These are phyloP conservation scores for Penicillium sp. DNA, from an alignment of 2,329 filamentous ascomycete genomes.

Conservation along the genomic window DNA sequence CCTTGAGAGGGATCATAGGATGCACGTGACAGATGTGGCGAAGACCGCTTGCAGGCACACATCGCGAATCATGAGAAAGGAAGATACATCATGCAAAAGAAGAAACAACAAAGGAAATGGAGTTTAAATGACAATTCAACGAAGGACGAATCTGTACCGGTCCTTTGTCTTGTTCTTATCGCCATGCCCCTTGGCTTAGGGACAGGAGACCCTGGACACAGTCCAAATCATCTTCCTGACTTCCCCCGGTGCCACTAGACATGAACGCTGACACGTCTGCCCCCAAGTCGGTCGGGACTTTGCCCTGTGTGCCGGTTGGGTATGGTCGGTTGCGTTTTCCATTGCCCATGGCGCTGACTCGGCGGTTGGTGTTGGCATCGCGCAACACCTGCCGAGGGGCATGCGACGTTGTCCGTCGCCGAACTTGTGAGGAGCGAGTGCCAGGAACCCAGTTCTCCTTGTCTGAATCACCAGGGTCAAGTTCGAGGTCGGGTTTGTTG, in stretches of 20 bases:
- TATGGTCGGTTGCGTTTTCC: conserved; percentile 29
- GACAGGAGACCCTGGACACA: conserved; percentile 85
- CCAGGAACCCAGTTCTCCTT: conserved; percentile 82
- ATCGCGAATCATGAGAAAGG: conserved; percentile 23
- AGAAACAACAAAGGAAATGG: conserved; percentile 27
- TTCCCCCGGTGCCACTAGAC: conserved; percentile 53
- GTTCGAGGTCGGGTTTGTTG: conserved; percentile 38
- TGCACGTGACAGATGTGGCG: conserved; percentile 25
- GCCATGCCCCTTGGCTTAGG: conserved; percentile 89
- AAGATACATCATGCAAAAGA: conserved; percentile 21
- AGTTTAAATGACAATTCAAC: conserved; percentile 4
- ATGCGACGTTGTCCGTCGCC: conserved; percentile 31
- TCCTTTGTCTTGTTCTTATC: conserved; percentile 42
- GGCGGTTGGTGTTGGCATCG: conserved; percentile 36
- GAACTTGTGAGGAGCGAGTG: conserved; percentile 40
- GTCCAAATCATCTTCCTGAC: conserved; percentile 76
- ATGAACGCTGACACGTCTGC: conserved; percentile 71
- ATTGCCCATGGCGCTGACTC: conserved; percentile 22
- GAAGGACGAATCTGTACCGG: background rate
- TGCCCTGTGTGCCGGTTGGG: conserved; percentile 30
- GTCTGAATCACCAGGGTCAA: conserved; percentile 69
- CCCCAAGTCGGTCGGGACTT: conserved; percentile 46
- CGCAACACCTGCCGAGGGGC: conserved; percentile 43
- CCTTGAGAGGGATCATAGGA: conserved; percentile 16
- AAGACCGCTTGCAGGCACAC: conserved; percentile 30